These are phyloP conservation scores for Primulina tabacum DNA, from an alignment of 257 asterid species.

Conservation along the genomic window DNA sequence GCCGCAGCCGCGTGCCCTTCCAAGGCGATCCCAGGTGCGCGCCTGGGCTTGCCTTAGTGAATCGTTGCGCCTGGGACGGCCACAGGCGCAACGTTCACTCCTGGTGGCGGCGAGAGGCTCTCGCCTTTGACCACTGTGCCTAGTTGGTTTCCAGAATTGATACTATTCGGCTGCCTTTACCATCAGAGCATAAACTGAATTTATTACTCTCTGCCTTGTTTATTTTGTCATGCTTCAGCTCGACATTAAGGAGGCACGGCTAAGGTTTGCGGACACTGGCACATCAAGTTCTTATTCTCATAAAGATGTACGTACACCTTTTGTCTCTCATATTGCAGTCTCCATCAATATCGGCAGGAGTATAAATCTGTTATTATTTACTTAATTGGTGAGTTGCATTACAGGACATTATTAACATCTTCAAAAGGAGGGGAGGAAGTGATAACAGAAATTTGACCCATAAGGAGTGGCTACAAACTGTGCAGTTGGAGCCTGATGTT, in stretches of 20 bases:
- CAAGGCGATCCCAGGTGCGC: too few relatives aligned
- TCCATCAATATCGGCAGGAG: constrained; percentile 17
- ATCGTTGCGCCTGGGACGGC: too few relatives aligned
- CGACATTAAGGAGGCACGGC: constrained; percentile 62
- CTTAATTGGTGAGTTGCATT: constrained; percentile 31
- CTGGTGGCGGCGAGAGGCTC: too few relatives aligned
- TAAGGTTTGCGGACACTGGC: constrained; percentile 77
- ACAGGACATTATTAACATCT: constrained; percentile 73
- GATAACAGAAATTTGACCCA: constrained; percentile 59
- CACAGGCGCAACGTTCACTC: too few relatives aligned
- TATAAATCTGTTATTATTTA: constrained; percentile 22
- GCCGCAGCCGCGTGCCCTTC: too few relatives aligned
- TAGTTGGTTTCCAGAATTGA: not conserved
- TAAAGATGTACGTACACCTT: constrained; percentile 77
- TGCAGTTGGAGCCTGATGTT: constrained; percentile 87
- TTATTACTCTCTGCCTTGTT: constrained; percentile 17
- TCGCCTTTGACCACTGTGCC: too few relatives aligned
- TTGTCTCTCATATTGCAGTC: constrained; percentile 15
- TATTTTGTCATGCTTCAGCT: constrained; percentile 38
- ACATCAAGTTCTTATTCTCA: constrained; percentile 80
- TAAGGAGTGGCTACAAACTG: constrained; percentile 89
- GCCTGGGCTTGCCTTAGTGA: too few relatives aligned
- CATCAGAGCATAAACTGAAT: constrained; percentile 14
- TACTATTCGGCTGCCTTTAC: not conserved
- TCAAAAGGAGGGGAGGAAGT: constrained; percentile 94